Base-by-base conservation (phyloP, 2,329 filamentous ascomycete species). In the Paecilomyces sp. region DNA sequence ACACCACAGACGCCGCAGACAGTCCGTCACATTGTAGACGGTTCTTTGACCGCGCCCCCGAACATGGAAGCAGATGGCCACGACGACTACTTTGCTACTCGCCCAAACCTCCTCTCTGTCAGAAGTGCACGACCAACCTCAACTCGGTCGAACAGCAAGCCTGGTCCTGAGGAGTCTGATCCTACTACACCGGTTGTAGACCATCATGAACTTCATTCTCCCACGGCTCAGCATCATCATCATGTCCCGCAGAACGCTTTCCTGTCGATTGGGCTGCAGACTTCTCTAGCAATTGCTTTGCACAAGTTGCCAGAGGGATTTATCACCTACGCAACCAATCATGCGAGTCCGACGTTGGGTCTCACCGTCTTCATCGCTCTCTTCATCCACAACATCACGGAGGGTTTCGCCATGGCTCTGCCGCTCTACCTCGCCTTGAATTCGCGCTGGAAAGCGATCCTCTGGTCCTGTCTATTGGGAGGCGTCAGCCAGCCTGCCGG, bases 311-410 rank as follows among this genome's bases (percentile, higher is more conserved):
- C 94, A 1, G 94, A 88, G 73, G 86, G 85, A 47, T 88, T 88
- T 74, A 88, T 99, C 66, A 97, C 93, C 0, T 99, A 95, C 72
- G 93, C 94, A 9, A 97, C 94, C 9, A 99, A 97, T 75, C 94
- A 99, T 71, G 93, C 92, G 12, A 97, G 92, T 72, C 92, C 94
- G 0, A 81, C 84, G 0, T 85, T 99, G 0, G 94, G 94, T 22
- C 86, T 96, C 74, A 89, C 90, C 57, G 91, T 99, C 58, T 99
- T 99, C 77, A 85, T 97, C 74, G 93, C 94, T 0, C 83, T 99
- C 7, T 96, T 96, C 71, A 93, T 99, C 61, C 94, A 99, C 81
- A 99, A 97, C 77, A 96, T 99, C 69, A 92, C 91, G 30, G 94
- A 99, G 77, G 94, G 94, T 1, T 97, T 97, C 71, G 91, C 92